Conservation (phyloP, 2,329 filamentous ascomycete genomes). For the Trichoderma sp. region DNA sequence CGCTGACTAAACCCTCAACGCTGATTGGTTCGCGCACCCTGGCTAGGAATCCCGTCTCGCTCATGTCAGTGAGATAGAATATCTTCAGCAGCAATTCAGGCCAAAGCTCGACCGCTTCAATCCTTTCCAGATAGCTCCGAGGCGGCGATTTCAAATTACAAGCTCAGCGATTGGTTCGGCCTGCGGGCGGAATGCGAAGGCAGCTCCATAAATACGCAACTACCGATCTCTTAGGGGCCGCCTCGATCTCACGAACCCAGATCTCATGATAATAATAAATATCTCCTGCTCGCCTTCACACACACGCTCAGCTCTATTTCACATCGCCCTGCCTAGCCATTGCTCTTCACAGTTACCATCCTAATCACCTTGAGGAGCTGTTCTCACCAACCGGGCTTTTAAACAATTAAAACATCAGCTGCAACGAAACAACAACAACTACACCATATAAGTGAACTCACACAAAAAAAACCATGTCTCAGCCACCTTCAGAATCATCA, state of each 20-base stretch:
- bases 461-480: constrained; percentile 25
- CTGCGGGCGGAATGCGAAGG: neutral
- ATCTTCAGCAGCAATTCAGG: neutral
- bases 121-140: constrained; percentile 2
- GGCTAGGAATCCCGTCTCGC: neutral
- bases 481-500: constrained; percentile 29
- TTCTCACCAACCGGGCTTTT: neutral
- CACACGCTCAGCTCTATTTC: neutral
- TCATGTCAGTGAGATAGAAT: neutral
- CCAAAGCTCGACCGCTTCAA: neutral
- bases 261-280: constrained; percentile 13
- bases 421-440: neutral
- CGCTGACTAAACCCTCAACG: constrained; percentile 33
- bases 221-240: neutral
- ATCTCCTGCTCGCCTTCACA: constrained; percentile 10
- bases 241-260: neutral
- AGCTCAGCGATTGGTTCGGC: constrained; percentile 17
- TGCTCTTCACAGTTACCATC: no score
- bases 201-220: neutral
- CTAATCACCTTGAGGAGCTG: neutral
- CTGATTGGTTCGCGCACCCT: constrained; percentile 30
- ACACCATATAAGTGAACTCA: neutral
- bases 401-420: neutral
- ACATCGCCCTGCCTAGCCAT: neutral
- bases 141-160: constrained; percentile 14